Percentiles rank a stretch among this genome's conserved stretches.
Conservation (phyloP, 371 early-diverging fungal genomes). For the Rhizopus arrhizus region DNA sequence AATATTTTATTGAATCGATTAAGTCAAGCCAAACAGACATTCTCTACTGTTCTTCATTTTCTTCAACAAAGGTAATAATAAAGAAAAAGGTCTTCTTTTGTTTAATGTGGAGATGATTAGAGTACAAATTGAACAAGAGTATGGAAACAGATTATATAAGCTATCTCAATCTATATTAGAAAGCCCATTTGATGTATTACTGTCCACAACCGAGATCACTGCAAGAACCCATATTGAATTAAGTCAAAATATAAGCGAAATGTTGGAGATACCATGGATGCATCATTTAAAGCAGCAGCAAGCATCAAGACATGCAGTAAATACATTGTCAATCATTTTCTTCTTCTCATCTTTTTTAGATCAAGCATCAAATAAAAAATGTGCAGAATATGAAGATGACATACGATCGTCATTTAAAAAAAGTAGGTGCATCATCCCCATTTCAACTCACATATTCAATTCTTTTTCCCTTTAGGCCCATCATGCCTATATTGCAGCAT, state of each 20-base stretch:
- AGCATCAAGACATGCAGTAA: background rate
- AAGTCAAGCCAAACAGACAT: conserved; percentile 7
- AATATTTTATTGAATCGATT: conserved; percentile 12
- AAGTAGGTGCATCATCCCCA: background rate
- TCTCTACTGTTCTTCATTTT: conserved; percentile 2
- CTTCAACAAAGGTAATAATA: conserved; percentile 9
- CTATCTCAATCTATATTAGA: conserved; percentile 12
- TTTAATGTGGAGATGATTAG: background rate
- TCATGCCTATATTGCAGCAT: conserved; percentile 10
- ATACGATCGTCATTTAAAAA: conserved; percentile 7
- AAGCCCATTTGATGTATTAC: conserved; percentile 5
- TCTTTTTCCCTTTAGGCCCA: background rate
- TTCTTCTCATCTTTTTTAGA: conserved; percentile 4
- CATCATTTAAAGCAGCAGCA: conserved; percentile 3
- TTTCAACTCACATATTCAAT: background rate
- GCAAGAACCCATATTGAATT: conserved; percentile 23
- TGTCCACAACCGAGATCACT: conserved; percentile 16
- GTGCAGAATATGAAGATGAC: conserved; percentile 3
- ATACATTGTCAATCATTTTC: background rate
- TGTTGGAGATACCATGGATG: conserved; percentile 10
- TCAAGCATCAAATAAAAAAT: conserved; percentile 16
- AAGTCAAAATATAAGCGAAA: conserved; percentile 16
- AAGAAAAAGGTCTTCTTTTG: background rate
- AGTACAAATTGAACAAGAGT: conserved; percentile 17
- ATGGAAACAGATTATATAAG: conserved; percentile 15